Conservation (phyloP, 1,139 yeast genomes). For the Candida sojae region DNA sequence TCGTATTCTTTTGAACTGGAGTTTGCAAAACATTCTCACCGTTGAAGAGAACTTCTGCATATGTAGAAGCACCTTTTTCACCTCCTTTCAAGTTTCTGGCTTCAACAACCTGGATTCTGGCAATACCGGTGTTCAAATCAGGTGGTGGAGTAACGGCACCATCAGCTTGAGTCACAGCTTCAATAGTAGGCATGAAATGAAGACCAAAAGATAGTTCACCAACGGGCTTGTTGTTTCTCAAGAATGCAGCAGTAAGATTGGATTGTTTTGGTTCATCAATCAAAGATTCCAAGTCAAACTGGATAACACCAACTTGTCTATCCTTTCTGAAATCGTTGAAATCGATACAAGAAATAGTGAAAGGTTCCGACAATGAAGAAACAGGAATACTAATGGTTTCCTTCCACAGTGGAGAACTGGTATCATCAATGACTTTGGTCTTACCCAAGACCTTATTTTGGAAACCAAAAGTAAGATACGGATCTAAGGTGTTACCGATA, state of each 20-base stretch:
- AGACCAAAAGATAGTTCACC: slow-evolving; percentile 74
- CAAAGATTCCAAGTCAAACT: slow-evolving; percentile 71
- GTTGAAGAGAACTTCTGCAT: slow-evolving; percentile 69
- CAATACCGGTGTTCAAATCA: slow-evolving; percentile 90
- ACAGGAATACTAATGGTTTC: slow-evolving; percentile 74
- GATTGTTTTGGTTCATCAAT: slow-evolving; percentile 55
- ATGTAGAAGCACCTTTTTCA: slow-evolving; percentile 58
- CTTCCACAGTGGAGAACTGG: slow-evolving; percentile 78
- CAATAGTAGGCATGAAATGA: slow-evolving; percentile 77
- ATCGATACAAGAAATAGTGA: slow-evolving; percentile 69
- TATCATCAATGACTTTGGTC: slow-evolving; percentile 65
- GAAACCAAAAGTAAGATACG: slow-evolving; percentile 77
- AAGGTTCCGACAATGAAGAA: slow-evolving; percentile 76
- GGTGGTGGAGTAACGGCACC: slow-evolving; percentile 89
- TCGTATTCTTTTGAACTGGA: slow-evolving; percentile 57
- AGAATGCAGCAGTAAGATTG: slow-evolving; percentile 55
- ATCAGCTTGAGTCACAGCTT: slow-evolving; percentile 74
- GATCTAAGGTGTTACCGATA: slow-evolving; percentile 81
- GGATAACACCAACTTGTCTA: slow-evolving; percentile 74
- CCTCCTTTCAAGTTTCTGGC: slow-evolving; percentile 51
- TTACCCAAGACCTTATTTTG: slow-evolving; percentile 57
- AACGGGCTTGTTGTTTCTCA: slow-evolving; percentile 79
- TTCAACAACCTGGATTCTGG: slow-evolving; percentile 54
- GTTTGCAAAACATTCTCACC: slow-evolving; percentile 62
- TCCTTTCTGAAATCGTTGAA: slow-evolving; percentile 80